These are phyloP conservation scores for Buxus sempervirens DNA, from an alignment of 164 flowering plant species.

Conservation along the genomic window DNA sequence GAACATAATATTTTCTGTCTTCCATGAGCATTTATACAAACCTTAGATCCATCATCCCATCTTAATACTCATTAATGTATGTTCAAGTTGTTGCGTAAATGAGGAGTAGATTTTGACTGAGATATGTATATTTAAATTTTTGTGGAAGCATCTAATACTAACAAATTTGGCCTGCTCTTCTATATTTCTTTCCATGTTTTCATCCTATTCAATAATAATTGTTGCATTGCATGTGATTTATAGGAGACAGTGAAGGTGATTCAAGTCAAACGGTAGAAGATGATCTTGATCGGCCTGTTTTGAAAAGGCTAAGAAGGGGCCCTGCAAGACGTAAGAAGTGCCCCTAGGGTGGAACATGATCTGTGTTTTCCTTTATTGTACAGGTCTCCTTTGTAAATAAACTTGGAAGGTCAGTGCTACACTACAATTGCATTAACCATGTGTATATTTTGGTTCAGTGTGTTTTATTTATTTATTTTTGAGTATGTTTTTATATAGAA, in stretches of 20 bases:
- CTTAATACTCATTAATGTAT: too few species aligned
- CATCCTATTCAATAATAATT: background rate
- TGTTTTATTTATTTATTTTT: too few species aligned
- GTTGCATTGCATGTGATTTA: background rate
- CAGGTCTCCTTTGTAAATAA: background rate
- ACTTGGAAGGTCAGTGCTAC: background rate
- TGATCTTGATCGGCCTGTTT: background rate
- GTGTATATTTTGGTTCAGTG: too few species aligned
- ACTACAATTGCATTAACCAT: too few species aligned
- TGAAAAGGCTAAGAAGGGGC: constrained; percentile 18
- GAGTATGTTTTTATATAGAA: too few species aligned
- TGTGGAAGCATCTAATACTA: background rate
- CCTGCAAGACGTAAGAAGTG: background rate
- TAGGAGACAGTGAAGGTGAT: constrained; percentile 4
- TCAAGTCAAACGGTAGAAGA: constrained; percentile 8
- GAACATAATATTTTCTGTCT: too few species aligned
- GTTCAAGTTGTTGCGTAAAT: too few species aligned
- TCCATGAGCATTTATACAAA: too few species aligned
- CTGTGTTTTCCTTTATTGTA: background rate
- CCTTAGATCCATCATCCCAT: too few species aligned
- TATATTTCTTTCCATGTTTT: background rate
- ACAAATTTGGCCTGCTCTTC: background rate
- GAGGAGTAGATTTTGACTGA: too few species aligned
- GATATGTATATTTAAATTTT: too few species aligned
- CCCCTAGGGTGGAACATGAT: background rate